Conservation (phyloP, 352 stramenopile genomes). For the Pythium utonaiense region DNA sequence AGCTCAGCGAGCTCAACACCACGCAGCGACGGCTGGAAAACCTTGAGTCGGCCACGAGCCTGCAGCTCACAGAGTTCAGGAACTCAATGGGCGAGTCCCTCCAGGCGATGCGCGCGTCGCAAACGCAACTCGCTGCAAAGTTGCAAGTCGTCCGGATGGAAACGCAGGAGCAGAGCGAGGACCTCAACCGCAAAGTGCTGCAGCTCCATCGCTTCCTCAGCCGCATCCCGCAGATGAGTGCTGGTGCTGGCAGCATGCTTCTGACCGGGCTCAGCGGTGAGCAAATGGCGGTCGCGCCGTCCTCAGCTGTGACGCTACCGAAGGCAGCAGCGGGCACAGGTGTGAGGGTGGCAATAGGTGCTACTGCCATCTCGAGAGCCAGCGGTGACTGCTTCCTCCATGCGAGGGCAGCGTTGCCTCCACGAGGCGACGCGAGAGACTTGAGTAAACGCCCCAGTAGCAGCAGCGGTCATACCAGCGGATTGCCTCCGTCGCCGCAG, state of each 20-base stretch:
- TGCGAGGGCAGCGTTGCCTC: slow-evolving; percentile 36
- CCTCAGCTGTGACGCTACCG: background rate
- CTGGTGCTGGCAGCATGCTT: background rate
- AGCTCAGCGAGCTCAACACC: slow-evolving; percentile 18
- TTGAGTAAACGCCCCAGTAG: background rate
- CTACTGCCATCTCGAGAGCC: slow-evolving; percentile 7
- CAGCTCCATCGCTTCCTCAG: slow-evolving; percentile 29
- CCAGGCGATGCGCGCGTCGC: slow-evolving; percentile 16
- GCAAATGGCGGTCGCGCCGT: slow-evolving; percentile 2
- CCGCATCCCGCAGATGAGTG: background rate
- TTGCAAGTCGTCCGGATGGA: slow-evolving; percentile 43
- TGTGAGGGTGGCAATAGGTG: slow-evolving; percentile 20
- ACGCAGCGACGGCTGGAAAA: slow-evolving; percentile 31
- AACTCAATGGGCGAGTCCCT: slow-evolving; percentile 23
- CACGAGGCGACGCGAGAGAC: slow-evolving; percentile 4
- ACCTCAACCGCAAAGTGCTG: slow-evolving; percentile 26
- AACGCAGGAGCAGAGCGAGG: slow-evolving; percentile 32
- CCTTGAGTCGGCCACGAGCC: slow-evolving; percentile 19
- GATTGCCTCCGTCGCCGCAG: background rate
- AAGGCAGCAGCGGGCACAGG: background rate
- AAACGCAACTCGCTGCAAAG: slow-evolving; percentile 39
- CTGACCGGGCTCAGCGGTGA: background rate
- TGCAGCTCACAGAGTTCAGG: slow-evolving; percentile 26
- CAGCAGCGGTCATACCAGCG: background rate
- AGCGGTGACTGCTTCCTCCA: slow-evolving; percentile 42